A percentile compares a stretch with the other conserved stretches of the same genome.
Conservation (phyloP, 1,284 basidiomycete genomes). For the Pascua sp. region DNA sequence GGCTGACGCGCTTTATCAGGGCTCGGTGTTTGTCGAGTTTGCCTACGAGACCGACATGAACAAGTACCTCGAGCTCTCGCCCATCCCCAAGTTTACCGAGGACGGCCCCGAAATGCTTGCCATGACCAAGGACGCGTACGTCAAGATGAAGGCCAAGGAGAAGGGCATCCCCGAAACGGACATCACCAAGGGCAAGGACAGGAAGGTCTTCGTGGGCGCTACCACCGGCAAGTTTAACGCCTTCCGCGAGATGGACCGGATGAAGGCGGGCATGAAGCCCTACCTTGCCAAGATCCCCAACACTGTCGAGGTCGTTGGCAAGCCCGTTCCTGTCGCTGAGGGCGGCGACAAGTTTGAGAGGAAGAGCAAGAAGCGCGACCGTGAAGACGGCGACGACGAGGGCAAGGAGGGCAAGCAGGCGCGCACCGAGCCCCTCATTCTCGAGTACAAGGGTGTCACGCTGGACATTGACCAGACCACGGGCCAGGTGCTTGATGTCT, state of each 20-base stretch:
- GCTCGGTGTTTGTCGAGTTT: conserved; percentile 91
- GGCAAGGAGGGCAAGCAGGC: conserved; percentile 48
- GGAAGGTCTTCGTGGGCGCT: too few relatives aligned
- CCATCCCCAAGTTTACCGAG: conserved; percentile 72
- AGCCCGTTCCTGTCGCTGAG: conserved; percentile 11
- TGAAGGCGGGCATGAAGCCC: conserved; percentile 41
- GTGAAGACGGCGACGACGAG: conserved; percentile 45
- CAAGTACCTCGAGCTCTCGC: conserved; percentile 72
- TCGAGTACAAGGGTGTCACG: conserved; percentile 62
- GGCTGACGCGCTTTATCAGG: conserved; percentile 52
- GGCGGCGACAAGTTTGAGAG: background rate
- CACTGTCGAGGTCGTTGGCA: conserved; percentile 41
- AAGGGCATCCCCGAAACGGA: conserved; percentile 63
- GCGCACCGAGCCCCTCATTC: conserved; percentile 52
- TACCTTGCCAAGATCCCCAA: conserved; percentile 40
- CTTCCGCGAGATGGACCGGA: conserved; percentile 72
- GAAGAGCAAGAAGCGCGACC: conserved; percentile 32
- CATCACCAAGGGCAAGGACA: conserved; percentile 54
- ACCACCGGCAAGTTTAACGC: conserved; percentile 71
- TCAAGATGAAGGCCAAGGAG: conserved; percentile 96
- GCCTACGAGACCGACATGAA: conserved; percentile 66
- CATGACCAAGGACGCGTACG: conserved; percentile 93
- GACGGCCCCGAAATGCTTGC: conserved; percentile 62
- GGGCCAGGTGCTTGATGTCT: conserved; percentile 48
- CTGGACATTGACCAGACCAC: conserved; percentile 65